Percentiles rank a stretch among this genome's conserved stretches.
phyloP scores from a whole-genome alignment of 257 asterid species.

The Fraxinus quadrangulata region DNA sequence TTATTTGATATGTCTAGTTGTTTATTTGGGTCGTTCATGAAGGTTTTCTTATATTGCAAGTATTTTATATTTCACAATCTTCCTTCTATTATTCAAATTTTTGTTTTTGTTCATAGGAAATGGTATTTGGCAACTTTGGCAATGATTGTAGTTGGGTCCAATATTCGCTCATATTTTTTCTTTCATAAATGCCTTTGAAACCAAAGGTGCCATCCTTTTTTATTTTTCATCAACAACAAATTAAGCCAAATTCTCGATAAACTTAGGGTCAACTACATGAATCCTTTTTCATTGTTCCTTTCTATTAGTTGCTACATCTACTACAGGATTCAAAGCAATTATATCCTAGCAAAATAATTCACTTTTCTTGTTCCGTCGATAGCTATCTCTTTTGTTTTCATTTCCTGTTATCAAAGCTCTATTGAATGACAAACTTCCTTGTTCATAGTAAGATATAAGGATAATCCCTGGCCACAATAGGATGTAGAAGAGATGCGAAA shows the following conservation, averaged over 20 bases:
- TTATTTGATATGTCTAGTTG: neutral
- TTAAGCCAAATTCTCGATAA: neutral
- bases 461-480: slow-evolving; percentile 27
- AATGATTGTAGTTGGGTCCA: too few relatives aligned
- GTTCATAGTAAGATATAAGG: slow-evolving; percentile 37
- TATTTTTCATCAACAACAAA: neutral
- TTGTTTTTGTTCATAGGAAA: neutral
- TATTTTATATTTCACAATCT: neutral
- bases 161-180: too few relatives aligned
- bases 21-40: slow-evolving; percentile 3
- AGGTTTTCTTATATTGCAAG: neutral
- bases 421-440: slow-evolving; percentile 19
- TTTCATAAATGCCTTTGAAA: too few relatives aligned
- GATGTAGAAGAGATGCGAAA: slow-evolving; percentile 21
- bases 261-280: neutral
- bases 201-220: neutral
- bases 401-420: neutral
- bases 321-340: neutral
- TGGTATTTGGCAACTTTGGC: too few relatives aligned
- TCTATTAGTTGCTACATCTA: neutral
- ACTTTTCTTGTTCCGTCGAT: neutral
- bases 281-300: neutral
- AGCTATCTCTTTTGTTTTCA: neutral
- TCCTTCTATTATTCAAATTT: too few relatives aligned
- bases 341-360: neutral